Evolutionary conservation across 2,329 filamentous ascomycete species (phyloP).

Genomic region (Cladobotryum protrusum): DNA sequence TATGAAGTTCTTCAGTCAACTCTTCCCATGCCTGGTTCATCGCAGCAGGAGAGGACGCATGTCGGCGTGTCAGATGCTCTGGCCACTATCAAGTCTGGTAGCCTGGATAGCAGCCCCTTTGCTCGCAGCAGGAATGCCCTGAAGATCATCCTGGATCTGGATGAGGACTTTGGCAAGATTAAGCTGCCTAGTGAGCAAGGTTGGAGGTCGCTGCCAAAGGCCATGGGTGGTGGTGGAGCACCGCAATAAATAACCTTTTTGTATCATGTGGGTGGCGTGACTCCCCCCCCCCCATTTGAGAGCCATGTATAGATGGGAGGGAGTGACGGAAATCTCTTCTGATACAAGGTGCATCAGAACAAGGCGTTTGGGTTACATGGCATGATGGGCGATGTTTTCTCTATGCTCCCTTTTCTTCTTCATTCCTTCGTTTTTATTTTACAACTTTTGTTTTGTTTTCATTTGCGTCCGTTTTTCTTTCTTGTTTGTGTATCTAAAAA

Average conservation of each 20-base stretch:
- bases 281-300: neutral
- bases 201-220: conserved; percentile 48
- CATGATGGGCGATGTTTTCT: conserved; percentile 10
- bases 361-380: conserved; percentile 13
- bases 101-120: conserved; percentile 42
- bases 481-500: conserved; percentile 5
- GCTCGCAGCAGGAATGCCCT: conserved; percentile 75
- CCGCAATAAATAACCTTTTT: neutral
- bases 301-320: neutral
- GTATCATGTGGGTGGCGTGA: neutral
- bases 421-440: conserved; percentile 8
- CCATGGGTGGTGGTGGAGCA: conserved; percentile 38
- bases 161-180: conserved; percentile 82
- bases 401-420: conserved; percentile 10
- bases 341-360: conserved; percentile 14
- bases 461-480: neutral
- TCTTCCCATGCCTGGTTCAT: conserved; percentile 65
- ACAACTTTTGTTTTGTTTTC: neutral
- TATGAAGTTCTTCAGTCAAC: conserved; percentile 85
- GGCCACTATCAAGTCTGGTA: conserved; percentile 32
- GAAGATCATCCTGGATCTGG: conserved; percentile 91
- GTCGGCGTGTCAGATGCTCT: conserved; percentile 58
- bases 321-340: conserved; percentile 9
- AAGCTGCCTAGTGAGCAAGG: conserved; percentile 50
- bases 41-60: conserved; percentile 45